Base-by-base conservation (phyloP, 2,329 filamentous ascomycete species). In the Boeremia lycopersici region DNA sequence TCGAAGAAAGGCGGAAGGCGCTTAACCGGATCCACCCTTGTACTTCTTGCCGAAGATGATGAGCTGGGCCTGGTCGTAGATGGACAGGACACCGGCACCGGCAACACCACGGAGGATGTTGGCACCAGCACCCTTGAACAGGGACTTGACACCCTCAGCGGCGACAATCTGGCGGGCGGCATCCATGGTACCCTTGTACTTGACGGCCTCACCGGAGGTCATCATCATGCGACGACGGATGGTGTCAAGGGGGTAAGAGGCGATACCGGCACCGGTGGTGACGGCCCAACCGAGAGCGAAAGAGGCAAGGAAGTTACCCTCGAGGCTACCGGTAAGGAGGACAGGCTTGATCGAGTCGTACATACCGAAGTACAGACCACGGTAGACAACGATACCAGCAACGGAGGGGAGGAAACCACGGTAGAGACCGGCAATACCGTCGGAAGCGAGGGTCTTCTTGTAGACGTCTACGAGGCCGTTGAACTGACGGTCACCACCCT, bases 191-290 rank as follows among this genome's bases (percentile, higher is more conserved):
- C 88, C 90, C 82, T 89, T 91, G 91, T 99, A 99, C 91, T 99
- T 99, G 88, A 99, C 95, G 86, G 95, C 95, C 91, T 88, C 86
- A 81, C 86, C 86, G 70, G 86, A 89, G 76, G 95, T 99, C 95
- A 99, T 99, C 95, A 99, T 99, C 95, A 99, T 99, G 85, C 95
- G 95, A 88, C 95, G 93, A 88, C 95, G 95, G 86, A 99, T 92
- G 78, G 95, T 99, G 84, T 99, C 95, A 79, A 99, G 92, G 85
- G 95, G 95, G 87, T 99, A 99, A 77, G 95, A 98, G 84, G 95
- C 95, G 82, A 99, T 96, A 96, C 95, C 95, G 82, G 95, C 95
- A 96, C 90, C 95, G 80, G 95, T 99, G 85, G 95, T 99, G 87
- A 99, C 95, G 82, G 86, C 84, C 95, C 95, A 99, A 79, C 95